These are phyloP conservation scores for Antitrichia curtipendula DNA, from an alignment of 225 moss, liverwort and hornwort genomes.

Conservation along the genomic window DNA sequence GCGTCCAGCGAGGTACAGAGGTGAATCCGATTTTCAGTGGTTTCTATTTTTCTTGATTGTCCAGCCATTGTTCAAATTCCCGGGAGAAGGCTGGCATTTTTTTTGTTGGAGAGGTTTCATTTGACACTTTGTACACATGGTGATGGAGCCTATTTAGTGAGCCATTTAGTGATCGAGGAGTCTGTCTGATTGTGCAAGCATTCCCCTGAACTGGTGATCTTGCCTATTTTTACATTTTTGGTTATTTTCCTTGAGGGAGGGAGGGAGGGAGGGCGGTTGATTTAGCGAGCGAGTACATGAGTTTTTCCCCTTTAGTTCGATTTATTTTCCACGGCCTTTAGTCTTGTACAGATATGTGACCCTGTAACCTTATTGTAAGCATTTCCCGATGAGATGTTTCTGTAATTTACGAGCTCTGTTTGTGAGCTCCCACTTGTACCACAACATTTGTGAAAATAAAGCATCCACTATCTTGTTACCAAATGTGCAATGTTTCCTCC, in stretches of 20 bases:
- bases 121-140: slow-evolving; percentile 65
- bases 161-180: slow-evolving; percentile 12
- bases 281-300: neutral
- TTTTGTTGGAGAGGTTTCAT: slow-evolving; percentile 29
- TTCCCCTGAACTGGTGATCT: neutral
- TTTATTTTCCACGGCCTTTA: slow-evolving; percentile 75
- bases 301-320: slow-evolving; percentile 45
- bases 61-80: slow-evolving; percentile 28
- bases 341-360: slow-evolving; percentile 91
- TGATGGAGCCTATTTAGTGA: slow-evolving; percentile 43
- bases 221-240: slow-evolving; percentile 33
- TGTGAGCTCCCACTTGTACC: slow-evolving; percentile 60
- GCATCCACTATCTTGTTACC: slow-evolving; percentile 10
- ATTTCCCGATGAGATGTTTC: slow-evolving; percentile 34
- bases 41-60: slow-evolving; percentile 2
- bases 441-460: slow-evolving; percentile 94
- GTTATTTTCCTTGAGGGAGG: slow-evolving; percentile 14
- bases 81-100: slow-evolving; percentile 47
- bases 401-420: slow-evolving; percentile 69
- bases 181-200: slow-evolving; percentile 5
- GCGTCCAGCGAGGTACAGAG: slow-evolving; percentile 1
- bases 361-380: slow-evolving; percentile 91
- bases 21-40: slow-evolving; percentile 12
- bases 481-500: neutral
- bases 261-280: neutral